phyloP scores from a whole-genome alignment of 202 grass and related monocot species.

The Eragrostis tef region DNA sequence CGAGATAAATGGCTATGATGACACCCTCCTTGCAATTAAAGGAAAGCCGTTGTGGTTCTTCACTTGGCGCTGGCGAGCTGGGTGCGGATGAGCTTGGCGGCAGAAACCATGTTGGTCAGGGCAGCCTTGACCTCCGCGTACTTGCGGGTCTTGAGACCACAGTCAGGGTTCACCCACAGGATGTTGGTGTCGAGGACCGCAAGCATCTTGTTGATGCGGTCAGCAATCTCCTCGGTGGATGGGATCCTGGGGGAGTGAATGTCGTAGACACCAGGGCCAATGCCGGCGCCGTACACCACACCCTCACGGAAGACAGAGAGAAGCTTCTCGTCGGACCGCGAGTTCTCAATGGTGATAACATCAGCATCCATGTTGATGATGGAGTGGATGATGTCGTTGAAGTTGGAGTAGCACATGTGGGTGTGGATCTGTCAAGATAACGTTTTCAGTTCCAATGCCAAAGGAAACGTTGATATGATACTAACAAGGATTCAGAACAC shows the following conservation, averaged over 20 bases:
- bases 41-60: background rate
- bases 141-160: slow-evolving; percentile 95
- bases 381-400: slow-evolving; percentile 97
- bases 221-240: slow-evolving; percentile 76
- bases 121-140: slow-evolving; percentile 89
- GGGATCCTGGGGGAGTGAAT: slow-evolving; percentile 98
- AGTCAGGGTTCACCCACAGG: slow-evolving; percentile 96
- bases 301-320: slow-evolving; percentile 92
- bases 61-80: slow-evolving; percentile 77
- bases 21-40: slow-evolving; percentile 38
- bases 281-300: slow-evolving; percentile 82
- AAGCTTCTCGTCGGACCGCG: slow-evolving; percentile 93
- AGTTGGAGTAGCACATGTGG: slow-evolving; percentile 99
- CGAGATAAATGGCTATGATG: slow-evolving; percentile 42
- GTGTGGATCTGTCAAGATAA: slow-evolving; percentile 76
- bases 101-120: slow-evolving; percentile 76
- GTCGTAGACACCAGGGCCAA: slow-evolving; percentile 92
- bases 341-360: slow-evolving; percentile 97
- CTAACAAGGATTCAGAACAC: background rate
- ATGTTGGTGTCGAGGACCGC: slow-evolving; percentile 88
- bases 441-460: background rate
- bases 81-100: slow-evolving; percentile 79
- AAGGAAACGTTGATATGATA: background rate
- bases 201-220: slow-evolving; percentile 95
- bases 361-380: slow-evolving; percentile 98